phyloP scores from a whole-genome alignment of 1,139 yeast species.

The Spathaspora sp. region DNA sequence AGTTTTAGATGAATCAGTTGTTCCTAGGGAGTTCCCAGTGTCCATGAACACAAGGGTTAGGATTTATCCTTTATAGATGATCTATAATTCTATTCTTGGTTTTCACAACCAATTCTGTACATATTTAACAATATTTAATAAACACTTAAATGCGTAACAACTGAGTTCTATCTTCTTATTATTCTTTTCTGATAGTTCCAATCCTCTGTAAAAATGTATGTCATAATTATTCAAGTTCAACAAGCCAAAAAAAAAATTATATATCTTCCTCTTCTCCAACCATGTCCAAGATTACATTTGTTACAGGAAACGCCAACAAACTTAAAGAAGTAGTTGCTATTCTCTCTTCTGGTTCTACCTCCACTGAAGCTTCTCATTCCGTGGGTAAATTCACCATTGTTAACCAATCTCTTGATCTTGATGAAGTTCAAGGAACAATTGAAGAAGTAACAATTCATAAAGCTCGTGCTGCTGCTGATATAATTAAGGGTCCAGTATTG shows the following conservation, averaged over 20 bases:
- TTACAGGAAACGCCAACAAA: constrained; percentile 88
- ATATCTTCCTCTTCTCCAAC: constrained; percentile 1
- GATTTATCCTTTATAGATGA: neutral
- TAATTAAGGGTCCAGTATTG: constrained; percentile 69
- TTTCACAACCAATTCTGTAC: constrained; percentile 1
- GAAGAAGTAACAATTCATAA: constrained; percentile 81
- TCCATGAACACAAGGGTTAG: neutral
- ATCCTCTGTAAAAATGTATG: neutral
- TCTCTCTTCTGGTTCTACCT: constrained; percentile 26
- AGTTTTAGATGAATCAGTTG: neutral
- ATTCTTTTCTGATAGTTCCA: no score
- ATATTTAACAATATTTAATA: neutral
- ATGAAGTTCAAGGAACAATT: constrained; percentile 87
- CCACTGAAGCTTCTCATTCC: constrained; percentile 18
- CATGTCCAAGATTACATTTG: constrained; percentile 53
- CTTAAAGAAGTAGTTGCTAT: constrained; percentile 80
- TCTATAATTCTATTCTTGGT: neutral
- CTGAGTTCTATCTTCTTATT: no score
- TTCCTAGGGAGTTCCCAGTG: neutral
- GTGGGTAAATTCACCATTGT: constrained; percentile 57
- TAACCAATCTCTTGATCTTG: constrained; percentile 72
- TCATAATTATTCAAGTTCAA: no score
- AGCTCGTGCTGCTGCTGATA: constrained; percentile 71
- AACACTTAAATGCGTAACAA: neutral
- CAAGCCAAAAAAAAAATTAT: no score